A percentile compares a stretch with the other conserved stretches of the same genome.
phyloP scores from a whole-genome alignment of 176 grass and related monocot species.

The Aegilops bicornis region DNA sequence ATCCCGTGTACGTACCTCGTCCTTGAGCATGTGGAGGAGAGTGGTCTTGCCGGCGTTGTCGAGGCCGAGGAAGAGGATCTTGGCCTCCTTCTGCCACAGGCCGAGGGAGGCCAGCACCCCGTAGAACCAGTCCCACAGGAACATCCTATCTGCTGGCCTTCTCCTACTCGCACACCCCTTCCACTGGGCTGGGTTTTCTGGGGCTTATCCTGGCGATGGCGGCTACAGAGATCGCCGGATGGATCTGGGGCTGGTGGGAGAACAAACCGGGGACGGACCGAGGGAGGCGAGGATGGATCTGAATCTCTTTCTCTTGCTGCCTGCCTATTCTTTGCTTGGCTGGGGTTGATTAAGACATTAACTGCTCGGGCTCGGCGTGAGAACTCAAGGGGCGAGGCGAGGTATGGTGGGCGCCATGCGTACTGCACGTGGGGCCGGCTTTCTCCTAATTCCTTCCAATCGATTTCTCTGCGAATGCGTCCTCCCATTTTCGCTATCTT shows the following conservation, averaged over 20 bases:
- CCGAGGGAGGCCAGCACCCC: conserved; percentile 69
- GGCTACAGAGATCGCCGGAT: conserved; percentile 30
- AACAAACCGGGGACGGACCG: background rate
- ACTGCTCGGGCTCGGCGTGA: conserved; percentile 21
- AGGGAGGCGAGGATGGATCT: conserved; percentile 19
- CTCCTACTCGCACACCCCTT: background rate
- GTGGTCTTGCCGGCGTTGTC: conserved; percentile 83
- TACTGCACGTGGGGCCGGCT: conserved; percentile 6
- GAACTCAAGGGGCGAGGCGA: background rate
- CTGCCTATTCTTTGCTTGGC: conserved; percentile 29
- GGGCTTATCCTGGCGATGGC: background rate
- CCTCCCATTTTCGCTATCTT: no score
- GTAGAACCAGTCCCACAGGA: conserved; percentile 74
- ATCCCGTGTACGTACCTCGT: conserved; percentile 40
- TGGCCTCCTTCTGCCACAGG: conserved; percentile 78
- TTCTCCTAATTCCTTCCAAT: background rate
- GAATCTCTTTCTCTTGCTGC: background rate
- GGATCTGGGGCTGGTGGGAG: conserved; percentile 25
- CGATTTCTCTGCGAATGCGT: background rate
- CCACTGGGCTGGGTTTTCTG: background rate
- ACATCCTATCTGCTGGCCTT: conserved; percentile 40
- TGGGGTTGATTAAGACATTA: conserved; percentile 19
- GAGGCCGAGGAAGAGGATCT: conserved; percentile 82
- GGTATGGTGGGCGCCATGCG: background rate
- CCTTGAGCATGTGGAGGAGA: conserved; percentile 78